These are phyloP conservation scores for Linum trigynum DNA, from an alignment of 345 rosid species.

Conservation along the genomic window DNA sequence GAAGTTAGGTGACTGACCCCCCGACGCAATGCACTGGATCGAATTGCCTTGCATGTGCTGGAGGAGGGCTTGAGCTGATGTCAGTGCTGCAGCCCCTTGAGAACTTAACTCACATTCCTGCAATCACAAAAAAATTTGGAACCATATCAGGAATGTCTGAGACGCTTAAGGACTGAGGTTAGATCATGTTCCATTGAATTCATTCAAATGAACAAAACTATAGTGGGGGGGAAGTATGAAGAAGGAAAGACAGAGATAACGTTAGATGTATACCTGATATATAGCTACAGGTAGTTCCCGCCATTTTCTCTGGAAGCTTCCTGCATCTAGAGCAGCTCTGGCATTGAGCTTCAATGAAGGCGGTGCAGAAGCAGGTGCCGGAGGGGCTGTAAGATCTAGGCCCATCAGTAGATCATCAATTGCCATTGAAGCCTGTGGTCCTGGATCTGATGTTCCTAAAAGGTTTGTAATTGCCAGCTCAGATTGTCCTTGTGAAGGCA, in stretches of 20 bases:
- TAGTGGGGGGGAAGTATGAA: not conserved
- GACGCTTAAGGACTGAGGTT: not conserved
- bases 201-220: not conserved
- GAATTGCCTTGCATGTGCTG: constrained; percentile 80
- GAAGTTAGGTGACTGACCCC: constrained; percentile 81
- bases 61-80: constrained; percentile 65
- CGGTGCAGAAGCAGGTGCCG: constrained; percentile 37
- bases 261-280: constrained; percentile 44
- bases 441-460: constrained; percentile 14
- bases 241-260: not conserved
- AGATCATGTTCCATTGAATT: no score
- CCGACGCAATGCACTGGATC: constrained; percentile 87
- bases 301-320: constrained; percentile 87
- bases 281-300: constrained; percentile 65
- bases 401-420: constrained; percentile 72
- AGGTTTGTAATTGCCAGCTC: constrained; percentile 44
- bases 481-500: constrained; percentile 37
- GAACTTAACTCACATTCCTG: constrained; percentile 64
- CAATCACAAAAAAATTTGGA: constrained; percentile 9
- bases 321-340: constrained; percentile 68
- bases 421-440: constrained; percentile 49
- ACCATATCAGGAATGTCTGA: constrained; percentile 2
- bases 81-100: constrained; percentile 58
- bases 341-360: constrained; percentile 73
- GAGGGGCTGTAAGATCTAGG: constrained; percentile 45